phyloP scores from a whole-genome alignment of 108 stramenopile genomes.

The Nitzschia palea region DNA sequence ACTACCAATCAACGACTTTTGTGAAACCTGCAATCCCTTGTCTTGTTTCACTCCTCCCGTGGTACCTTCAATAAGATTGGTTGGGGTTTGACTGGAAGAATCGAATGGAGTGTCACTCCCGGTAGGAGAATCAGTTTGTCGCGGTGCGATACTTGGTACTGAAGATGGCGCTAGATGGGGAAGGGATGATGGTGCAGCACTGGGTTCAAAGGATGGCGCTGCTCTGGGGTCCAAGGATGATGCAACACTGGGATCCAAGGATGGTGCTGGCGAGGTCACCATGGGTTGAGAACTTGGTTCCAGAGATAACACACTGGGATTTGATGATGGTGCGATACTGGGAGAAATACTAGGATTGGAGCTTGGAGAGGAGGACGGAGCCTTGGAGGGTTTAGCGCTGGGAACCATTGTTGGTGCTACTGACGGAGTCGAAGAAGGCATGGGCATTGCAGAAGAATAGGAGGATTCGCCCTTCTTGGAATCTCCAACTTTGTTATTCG shows the following conservation, averaged over 20 bases:
- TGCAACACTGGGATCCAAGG: background rate
- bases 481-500: background rate
- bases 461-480: background rate
- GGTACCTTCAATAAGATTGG: background rate
- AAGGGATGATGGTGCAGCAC: background rate
- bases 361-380: slow-evolving; percentile 2
- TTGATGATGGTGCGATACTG: background rate
- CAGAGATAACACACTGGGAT: no score
- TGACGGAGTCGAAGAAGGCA: background rate
- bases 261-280: no score
- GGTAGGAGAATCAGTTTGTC: no score
- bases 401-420: background rate
- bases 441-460: no score
- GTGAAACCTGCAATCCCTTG: slow-evolving; percentile 3
- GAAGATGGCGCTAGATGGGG: background rate
- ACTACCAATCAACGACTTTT: slow-evolving; percentile 24
- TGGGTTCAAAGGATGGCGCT: background rate
- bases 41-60: background rate
- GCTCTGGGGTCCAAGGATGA: background rate
- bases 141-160: background rate
- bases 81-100: no score
- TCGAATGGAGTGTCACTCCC: no score
- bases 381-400: background rate
- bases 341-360: background rate
- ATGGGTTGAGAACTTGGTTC: no score